Conservation (phyloP, 257 asterid genomes). For the Solanum pinnatisectum region DNA sequence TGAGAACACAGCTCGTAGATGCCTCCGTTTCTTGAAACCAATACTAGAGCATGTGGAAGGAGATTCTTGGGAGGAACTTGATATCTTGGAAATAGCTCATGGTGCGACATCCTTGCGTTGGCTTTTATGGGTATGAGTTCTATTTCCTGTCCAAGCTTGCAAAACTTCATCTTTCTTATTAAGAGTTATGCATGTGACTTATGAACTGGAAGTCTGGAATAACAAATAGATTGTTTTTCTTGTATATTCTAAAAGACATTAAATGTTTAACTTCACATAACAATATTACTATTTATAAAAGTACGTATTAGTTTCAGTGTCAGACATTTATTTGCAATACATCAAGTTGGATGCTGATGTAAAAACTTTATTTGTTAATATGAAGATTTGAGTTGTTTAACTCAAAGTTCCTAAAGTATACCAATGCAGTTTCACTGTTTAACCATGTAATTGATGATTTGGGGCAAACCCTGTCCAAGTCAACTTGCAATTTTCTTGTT, state of each 20-base stretch:
- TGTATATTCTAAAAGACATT: background rate
- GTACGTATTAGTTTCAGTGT: background rate
- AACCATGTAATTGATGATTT: background rate
- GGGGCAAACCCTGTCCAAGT: background rate
- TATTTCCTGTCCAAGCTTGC: background rate
- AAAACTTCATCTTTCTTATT: background rate
- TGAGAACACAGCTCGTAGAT: constrained; percentile 57
- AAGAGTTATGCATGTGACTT: background rate
- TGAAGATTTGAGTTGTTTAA: background rate
- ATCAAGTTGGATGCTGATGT: background rate
- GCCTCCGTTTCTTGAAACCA: constrained; percentile 59
- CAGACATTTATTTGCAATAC: background rate
- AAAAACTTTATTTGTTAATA: background rate
- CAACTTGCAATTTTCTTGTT: background rate
- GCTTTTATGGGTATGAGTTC: constrained; percentile 82
- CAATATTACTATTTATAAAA: background rate
- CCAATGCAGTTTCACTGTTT: background rate
- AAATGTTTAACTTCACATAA: background rate
- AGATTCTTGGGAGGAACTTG: constrained; percentile 99
- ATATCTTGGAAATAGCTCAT: constrained; percentile 37
- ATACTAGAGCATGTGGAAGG: constrained; percentile 45
- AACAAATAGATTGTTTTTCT: background rate
- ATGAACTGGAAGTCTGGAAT: background rate
- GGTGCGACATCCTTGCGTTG: constrained; percentile 77
- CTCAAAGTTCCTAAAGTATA: background rate